phyloP scores from a whole-genome alignment of 2,329 filamentous ascomycete genomes.

The Fusarium marasasianum region DNA sequence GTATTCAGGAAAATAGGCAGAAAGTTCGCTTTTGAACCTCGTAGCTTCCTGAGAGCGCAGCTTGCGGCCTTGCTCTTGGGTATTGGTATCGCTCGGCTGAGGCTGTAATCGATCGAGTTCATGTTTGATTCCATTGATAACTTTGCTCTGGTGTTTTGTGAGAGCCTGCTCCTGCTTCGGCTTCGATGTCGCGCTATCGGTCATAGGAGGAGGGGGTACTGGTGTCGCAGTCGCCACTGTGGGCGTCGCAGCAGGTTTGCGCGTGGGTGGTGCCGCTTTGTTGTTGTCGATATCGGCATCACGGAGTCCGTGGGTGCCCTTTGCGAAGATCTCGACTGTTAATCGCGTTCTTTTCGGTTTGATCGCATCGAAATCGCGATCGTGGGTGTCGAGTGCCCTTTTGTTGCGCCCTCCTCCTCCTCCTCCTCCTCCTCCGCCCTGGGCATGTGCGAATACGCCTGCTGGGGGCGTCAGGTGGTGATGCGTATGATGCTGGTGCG shows the following conservation, averaged over 20 bases:
- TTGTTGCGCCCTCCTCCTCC: conserved; percentile 55
- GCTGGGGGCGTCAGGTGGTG: conserved; percentile 44
- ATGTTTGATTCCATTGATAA: conserved; percentile 69
- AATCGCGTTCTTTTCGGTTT: conserved; percentile 62
- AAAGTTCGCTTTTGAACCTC: conserved; percentile 89
- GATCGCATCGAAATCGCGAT: conserved; percentile 56
- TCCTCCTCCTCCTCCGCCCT: conserved; percentile 50
- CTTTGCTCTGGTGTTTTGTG: conserved; percentile 66
- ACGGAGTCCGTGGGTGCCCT: conserved; percentile 41
- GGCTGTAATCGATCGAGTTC: conserved; percentile 68
- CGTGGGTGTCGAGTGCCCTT: conserved; percentile 56
- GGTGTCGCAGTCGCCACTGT: conserved; percentile 28
- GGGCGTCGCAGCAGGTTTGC: conserved; percentile 38
- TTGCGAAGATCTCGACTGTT: conserved; percentile 61
- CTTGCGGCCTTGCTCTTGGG: conserved; percentile 74
- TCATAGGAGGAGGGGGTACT: conserved; percentile 26
- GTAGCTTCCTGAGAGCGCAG: conserved; percentile 87
- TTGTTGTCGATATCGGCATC: conserved; percentile 37
- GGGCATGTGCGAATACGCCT: conserved; percentile 45
- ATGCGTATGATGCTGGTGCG: conserved; percentile 51
- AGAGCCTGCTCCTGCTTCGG: conserved; percentile 44
- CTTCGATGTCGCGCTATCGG: conserved; percentile 22
- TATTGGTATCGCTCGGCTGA: conserved; percentile 54
- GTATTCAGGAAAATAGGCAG: conserved; percentile 91
- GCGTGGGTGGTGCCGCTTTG: conserved; percentile 42